Percentiles rank a stretch among this genome's conserved stretches.
These are phyloP conservation scores for Solanum arcanum DNA, from an alignment of 257 asterid genomes.

Conservation along the genomic window DNA sequence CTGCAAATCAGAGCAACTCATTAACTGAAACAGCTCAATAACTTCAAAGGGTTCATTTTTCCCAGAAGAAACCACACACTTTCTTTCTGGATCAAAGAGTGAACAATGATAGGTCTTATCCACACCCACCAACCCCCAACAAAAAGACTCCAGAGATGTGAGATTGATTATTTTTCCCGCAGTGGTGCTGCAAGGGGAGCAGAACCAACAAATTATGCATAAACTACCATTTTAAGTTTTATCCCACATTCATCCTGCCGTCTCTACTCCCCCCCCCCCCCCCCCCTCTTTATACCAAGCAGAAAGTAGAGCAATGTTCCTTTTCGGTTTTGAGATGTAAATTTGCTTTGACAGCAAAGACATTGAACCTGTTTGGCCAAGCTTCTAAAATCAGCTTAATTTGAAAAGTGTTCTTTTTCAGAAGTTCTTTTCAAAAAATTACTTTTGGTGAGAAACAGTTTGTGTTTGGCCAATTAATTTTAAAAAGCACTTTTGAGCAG, in stretches of 20 bases:
- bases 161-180: neutral
- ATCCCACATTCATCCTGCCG: neutral
- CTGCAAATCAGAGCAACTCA: constrained; percentile 29
- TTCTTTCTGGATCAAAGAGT: neutral
- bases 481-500: neutral
- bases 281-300: neutral
- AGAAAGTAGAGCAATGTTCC: neutral
- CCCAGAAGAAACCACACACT: neutral
- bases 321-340: neutral
- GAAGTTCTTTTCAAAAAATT: neutral
- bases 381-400: neutral
- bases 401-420: neutral
- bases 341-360: neutral
- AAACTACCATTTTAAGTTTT: neutral
- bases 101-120: neutral
- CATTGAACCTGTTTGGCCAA: neutral
- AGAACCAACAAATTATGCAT: neutral
- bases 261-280: neutral
- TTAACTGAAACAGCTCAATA: neutral
- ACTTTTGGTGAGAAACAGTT: neutral
- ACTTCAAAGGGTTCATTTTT: neutral
- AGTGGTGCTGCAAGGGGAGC: neutral
- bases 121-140: neutral
- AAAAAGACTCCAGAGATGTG: neutral
- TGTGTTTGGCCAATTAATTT: neutral